phyloP scores from a whole-genome alignment of 768 basidiomycete genomes.

The Phlegmacium glaucopus region DNA sequence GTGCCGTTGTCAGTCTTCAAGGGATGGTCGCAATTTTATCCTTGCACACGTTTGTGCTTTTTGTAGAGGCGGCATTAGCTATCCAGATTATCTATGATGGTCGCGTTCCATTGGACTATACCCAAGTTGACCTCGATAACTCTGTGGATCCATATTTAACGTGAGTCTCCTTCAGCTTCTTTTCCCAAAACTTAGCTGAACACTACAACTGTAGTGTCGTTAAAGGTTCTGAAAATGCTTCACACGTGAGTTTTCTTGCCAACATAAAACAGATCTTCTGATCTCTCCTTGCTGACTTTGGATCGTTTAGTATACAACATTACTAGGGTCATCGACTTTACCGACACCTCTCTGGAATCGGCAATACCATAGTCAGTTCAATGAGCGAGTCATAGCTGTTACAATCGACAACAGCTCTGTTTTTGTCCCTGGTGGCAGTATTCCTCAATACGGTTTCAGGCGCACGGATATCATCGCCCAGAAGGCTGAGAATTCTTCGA shows the following conservation, averaged over 20 bases:
- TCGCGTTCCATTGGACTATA: conserved; percentile 44
- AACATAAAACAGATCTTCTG: background rate
- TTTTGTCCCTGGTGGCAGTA: conserved; percentile 47
- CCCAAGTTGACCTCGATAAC: conserved; percentile 38
- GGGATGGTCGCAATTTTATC: conserved; percentile 3
- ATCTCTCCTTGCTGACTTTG: background rate
- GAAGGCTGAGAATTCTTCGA: conserved; percentile 32
- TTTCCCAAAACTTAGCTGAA: background rate
- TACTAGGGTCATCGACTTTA: conserved; percentile 32
- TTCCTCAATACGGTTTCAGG: conserved; percentile 53
- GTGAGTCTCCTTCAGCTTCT: conserved; percentile 30
- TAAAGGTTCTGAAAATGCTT: conserved; percentile 49
- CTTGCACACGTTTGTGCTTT: background rate
- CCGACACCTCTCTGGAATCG: conserved; percentile 53
- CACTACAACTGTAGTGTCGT: conserved; percentile 39
- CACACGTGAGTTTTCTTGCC: conserved; percentile 35
- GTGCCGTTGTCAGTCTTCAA: too few species aligned
- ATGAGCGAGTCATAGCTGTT: conserved; percentile 49
- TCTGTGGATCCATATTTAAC: conserved; percentile 52
- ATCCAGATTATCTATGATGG: conserved; percentile 47
- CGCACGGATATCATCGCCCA: conserved; percentile 59
- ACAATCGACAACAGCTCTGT: conserved; percentile 57
- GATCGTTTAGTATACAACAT: conserved; percentile 36
- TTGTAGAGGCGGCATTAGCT: conserved; percentile 2
- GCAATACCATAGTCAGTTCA: conserved; percentile 16